A percentile compares a stretch with the other conserved stretches of the same genome.
Evolutionary conservation across 1,284 basidiomycete genomes (phyloP).

Genomic region (Stygiomarasmius scandens): DNA sequence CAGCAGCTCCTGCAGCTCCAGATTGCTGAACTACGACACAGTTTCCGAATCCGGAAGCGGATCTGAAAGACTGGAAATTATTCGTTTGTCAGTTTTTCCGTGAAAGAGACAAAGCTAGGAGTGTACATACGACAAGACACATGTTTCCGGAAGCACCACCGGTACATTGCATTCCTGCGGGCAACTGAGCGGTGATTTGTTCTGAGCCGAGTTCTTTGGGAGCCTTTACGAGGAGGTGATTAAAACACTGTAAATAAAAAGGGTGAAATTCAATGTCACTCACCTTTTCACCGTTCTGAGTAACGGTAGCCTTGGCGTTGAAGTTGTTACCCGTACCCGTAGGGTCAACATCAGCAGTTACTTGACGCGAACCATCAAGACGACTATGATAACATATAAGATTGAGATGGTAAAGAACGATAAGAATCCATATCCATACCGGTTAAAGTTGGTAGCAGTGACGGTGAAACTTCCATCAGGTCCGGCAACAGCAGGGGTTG

Average conservation of each 20-base stretch:
- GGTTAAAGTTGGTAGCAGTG: constrained; percentile 25
- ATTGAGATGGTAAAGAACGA: too few relatives aligned
- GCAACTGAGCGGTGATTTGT: constrained; percentile 35
- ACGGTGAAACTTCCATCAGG: constrained; percentile 25
- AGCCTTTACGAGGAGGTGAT: constrained; percentile 8
- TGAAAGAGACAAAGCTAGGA: neutral
- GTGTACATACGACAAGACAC: constrained; percentile 32
- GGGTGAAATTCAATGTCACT: constrained; percentile 7
- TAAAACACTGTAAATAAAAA: neutral
- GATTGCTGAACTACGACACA: constrained; percentile 34
- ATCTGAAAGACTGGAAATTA: constrained; percentile 31
- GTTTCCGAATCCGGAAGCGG: constrained; percentile 44
- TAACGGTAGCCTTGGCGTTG: constrained; percentile 32
- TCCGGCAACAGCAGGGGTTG: constrained; percentile 18
- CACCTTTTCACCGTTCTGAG: constrained; percentile 41
- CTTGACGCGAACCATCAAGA: constrained; percentile 23
- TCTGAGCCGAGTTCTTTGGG: constrained; percentile 32
- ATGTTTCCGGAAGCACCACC: constrained; percentile 37
- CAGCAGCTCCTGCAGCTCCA: constrained; percentile 8
- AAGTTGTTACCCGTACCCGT: constrained; percentile 41
- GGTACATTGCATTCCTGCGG: constrained; percentile 38
- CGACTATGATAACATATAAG: neutral
- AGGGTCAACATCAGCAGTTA: constrained; percentile 35
- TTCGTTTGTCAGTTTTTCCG: neutral
- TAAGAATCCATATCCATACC: too few relatives aligned